These are phyloP conservation scores for Psilocybe subaeruginosa DNA, from an alignment of 768 basidiomycete species.

Conservation along the genomic window DNA sequence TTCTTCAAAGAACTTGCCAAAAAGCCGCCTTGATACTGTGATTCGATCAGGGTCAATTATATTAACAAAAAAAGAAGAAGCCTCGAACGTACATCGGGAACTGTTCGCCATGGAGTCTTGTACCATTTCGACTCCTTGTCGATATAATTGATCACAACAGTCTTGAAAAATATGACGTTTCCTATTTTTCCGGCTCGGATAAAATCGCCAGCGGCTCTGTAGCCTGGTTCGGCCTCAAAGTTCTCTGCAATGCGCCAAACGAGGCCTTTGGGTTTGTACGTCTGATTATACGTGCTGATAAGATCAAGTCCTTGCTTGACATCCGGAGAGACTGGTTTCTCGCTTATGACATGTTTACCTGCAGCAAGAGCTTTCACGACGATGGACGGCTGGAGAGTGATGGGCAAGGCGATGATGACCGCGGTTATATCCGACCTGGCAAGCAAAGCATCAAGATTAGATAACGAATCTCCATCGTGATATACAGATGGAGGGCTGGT, in stretches of 20 bases:
- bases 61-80: constrained; percentile 5
- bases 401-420: constrained; percentile 80
- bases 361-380: constrained; percentile 66
- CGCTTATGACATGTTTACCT: constrained; percentile 88
- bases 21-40: constrained; percentile 81
- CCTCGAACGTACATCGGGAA: constrained; percentile 66
- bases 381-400: constrained; percentile 71
- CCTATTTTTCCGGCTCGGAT: constrained; percentile 71
- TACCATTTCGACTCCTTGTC: constrained; percentile 74
- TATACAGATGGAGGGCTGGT: constrained; percentile 50
- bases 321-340: constrained; percentile 84
- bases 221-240: constrained; percentile 68
- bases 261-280: constrained; percentile 67
- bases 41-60: constrained; percentile 10
- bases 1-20: constrained; percentile 50
- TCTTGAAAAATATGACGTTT: constrained; percentile 67
- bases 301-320: constrained; percentile 64
- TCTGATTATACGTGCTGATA: constrained; percentile 65
- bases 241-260: constrained; percentile 87
- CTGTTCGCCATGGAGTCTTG: constrained; percentile 81
- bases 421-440: constrained; percentile 68
- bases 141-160: constrained; percentile 53
- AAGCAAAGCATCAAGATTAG: constrained; percentile 65
- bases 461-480: constrained; percentile 50
- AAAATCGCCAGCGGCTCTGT: constrained; percentile 46